Conservation (phyloP, 1,284 basidiomycete species). For the Cryptococcus hybrid region DNA sequence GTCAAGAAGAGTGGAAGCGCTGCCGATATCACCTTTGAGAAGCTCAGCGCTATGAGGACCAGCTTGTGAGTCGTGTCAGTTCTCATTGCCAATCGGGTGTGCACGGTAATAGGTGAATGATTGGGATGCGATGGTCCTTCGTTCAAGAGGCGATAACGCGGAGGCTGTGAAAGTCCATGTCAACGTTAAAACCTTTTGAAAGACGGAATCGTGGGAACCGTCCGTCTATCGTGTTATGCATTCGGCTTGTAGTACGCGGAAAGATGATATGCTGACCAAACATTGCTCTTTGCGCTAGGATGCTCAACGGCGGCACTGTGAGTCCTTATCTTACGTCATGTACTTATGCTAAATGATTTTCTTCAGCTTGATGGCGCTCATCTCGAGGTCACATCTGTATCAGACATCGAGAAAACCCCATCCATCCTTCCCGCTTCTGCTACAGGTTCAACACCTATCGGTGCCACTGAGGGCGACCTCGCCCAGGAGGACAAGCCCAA, state of each 20-base stretch:
- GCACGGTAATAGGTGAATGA: neutral
- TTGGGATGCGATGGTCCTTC: too few relatives aligned
- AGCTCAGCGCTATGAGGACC: conserved; percentile 50
- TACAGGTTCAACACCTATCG: conserved; percentile 41
- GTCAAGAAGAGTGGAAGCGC: conserved; percentile 46
- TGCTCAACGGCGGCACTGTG: conserved; percentile 51
- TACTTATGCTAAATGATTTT: neutral
- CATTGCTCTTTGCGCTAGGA: conserved; percentile 16
- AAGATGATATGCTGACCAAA: neutral
- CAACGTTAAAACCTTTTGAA: too few relatives aligned
- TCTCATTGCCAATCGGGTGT: too few relatives aligned
- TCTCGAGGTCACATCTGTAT: conserved; percentile 49
- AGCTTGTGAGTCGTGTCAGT: conserved; percentile 33
- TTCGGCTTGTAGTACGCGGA: too few relatives aligned
- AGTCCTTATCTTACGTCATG: conserved; percentile 13
- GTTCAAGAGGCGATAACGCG: neutral
- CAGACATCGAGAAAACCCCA: conserved; percentile 34
- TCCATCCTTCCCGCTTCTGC: conserved; percentile 36
- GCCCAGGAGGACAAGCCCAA: conserved; percentile 53
- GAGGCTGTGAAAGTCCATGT: neutral
- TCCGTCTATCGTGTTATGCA: too few relatives aligned
- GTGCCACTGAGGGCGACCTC: conserved; percentile 25
- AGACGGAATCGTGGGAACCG: too few relatives aligned
- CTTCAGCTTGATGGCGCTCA: conserved; percentile 49
- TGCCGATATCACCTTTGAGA: conserved; percentile 51